A percentile compares a stretch with the other conserved stretches of the same genome.
Evolutionary conservation across 225 moss, liverwort and hornwort genomes (phyloP).

Genomic region (Takakia lepidozioides): DNA sequence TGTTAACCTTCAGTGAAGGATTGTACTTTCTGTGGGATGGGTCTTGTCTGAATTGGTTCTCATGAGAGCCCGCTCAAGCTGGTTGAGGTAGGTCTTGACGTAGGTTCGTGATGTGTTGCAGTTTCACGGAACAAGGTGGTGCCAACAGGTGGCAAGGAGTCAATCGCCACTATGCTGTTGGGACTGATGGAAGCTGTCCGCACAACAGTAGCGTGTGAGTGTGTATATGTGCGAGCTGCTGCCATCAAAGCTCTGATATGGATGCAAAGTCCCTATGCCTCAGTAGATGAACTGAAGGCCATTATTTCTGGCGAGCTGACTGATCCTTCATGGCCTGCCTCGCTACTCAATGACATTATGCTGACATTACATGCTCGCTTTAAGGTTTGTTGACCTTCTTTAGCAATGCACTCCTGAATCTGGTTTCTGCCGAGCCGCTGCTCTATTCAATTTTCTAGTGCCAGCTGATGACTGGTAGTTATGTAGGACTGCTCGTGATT

Average conservation of each 20-base stretch:
- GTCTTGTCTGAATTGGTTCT: too few species aligned
- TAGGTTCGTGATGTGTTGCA: too few species aligned
- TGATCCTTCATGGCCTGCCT: constrained; percentile 90
- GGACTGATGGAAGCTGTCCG: constrained; percentile 90
- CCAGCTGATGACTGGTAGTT: too few species aligned
- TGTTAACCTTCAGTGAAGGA: too few species aligned
- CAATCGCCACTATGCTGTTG: constrained; percentile 78
- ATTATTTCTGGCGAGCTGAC: constrained; percentile 89
- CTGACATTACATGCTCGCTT: constrained; percentile 96
- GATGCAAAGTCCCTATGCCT: constrained; percentile 96
- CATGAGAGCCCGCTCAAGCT: too few species aligned
- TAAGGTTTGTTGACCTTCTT: too few species aligned
- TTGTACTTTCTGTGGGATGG: too few species aligned
- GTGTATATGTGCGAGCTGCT: constrained; percentile 97
- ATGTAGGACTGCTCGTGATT: too few species aligned
- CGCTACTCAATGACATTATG: constrained; percentile 89
- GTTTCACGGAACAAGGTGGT: constrained; percentile 51
- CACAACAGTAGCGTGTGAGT: constrained; percentile 95
- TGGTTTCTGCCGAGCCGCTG: too few species aligned
- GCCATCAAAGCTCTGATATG: constrained; percentile 97
- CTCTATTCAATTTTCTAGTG: too few species aligned
- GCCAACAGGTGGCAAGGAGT: constrained; percentile 63
- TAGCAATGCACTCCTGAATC: too few species aligned
- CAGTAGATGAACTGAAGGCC: constrained; percentile 93
- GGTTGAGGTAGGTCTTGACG: too few species aligned